Evolutionary conservation across 2,329 filamentous ascomycete genomes (phyloP).

Genomic region (Alternaria arbusti): DNA sequence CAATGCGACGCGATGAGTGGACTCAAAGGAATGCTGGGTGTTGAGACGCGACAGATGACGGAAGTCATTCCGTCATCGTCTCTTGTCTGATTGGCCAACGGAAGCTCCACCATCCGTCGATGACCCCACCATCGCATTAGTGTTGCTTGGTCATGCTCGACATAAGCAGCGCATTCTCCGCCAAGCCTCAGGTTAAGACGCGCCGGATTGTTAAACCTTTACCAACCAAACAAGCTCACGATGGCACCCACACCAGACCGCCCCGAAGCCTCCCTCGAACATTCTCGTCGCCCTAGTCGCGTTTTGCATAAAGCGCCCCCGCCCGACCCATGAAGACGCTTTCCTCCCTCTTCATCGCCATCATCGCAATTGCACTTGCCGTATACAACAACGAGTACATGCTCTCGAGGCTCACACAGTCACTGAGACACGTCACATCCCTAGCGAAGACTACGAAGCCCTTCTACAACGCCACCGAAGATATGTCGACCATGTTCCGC

Average conservation of each 20-base stretch:
- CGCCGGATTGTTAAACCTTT: slow-evolving; percentile 38
- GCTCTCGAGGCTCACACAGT: slow-evolving; percentile 46
- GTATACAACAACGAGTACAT: slow-evolving; percentile 51
- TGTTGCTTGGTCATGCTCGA: slow-evolving; percentile 29
- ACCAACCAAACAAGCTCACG: slow-evolving; percentile 32
- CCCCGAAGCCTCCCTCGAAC: slow-evolving; percentile 30
- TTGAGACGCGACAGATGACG: neutral
- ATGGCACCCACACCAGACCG: slow-evolving; percentile 15
- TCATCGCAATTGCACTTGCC: slow-evolving; percentile 50
- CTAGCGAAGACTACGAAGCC: slow-evolving; percentile 21
- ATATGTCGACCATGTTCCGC: slow-evolving; percentile 50
- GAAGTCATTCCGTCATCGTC: neutral
- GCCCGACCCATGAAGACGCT: slow-evolving; percentile 46
- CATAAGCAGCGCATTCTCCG: slow-evolving; percentile 20
- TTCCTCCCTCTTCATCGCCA: slow-evolving; percentile 51
- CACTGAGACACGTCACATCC: slow-evolving; percentile 39
- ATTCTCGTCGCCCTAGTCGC: slow-evolving; percentile 34
- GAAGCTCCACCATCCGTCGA: slow-evolving; percentile 5
- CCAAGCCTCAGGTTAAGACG: slow-evolving; percentile 10
- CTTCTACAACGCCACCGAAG: slow-evolving; percentile 32
- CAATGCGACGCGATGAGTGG: neutral
- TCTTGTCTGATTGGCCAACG: slow-evolving; percentile 5
- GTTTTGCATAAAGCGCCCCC: slow-evolving; percentile 43
- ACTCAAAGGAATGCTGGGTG: neutral
- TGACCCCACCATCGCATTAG: slow-evolving; percentile 4